Evolutionary conservation across 2,329 filamentous ascomycete genomes (phyloP).

Genomic region (Cytospora schulzeri): DNA sequence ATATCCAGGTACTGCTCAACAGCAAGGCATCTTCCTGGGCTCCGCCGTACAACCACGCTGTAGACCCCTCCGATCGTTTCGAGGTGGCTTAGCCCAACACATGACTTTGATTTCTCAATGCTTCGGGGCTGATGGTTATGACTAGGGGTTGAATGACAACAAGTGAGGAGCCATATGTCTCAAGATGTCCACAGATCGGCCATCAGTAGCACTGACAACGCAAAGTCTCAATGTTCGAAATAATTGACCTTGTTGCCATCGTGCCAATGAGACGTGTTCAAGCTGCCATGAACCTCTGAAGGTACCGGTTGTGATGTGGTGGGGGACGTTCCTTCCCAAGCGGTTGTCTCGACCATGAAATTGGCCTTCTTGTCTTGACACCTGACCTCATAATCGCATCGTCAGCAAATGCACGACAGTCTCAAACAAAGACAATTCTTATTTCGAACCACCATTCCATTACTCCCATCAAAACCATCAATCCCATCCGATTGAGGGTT

Average conservation of each 20-base stretch:
- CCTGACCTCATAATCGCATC: conserved; percentile 40
- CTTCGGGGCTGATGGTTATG: not conserved
- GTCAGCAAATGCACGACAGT: conserved; percentile 1
- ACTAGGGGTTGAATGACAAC: not conserved
- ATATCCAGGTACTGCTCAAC: no score
- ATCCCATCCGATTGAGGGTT: not conserved
- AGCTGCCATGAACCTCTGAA: conserved; percentile 29
- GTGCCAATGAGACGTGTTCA: conserved; percentile 38
- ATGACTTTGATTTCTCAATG: not conserved
- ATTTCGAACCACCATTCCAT: not conserved
- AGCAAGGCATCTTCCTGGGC: not conserved
- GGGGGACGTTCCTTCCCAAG: conserved; percentile 52
- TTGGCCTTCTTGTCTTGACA: conserved; percentile 59
- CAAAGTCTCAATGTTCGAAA: conserved; percentile 6
- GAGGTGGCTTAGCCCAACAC: not conserved
- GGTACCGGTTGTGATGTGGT: conserved; percentile 7
- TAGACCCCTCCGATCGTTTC: no score
- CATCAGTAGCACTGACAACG: not conserved
- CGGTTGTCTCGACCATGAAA: conserved; percentile 66
- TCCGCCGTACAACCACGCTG: not conserved
- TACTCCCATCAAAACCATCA: not conserved
- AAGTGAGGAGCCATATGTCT: not conserved
- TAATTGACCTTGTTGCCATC: conserved; percentile 35
- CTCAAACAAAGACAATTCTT: not conserved
- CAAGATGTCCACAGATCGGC: not conserved